These are phyloP conservation scores for Meyerozyma athensensis DNA, from an alignment of 1,139 yeast species.

Conservation along the genomic window DNA sequence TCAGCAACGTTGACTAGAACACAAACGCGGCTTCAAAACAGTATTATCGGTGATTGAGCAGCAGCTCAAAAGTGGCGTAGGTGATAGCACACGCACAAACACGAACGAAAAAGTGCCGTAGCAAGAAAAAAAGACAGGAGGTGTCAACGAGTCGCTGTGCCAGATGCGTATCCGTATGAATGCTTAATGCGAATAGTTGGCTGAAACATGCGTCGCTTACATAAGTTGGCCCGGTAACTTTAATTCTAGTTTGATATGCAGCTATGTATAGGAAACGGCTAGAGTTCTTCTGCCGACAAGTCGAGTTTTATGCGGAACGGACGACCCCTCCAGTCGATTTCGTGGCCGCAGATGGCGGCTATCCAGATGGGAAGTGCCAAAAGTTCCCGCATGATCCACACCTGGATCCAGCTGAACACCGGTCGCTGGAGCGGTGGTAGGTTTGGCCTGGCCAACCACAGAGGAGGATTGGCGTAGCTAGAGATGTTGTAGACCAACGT, in stretches of 20 bases:
- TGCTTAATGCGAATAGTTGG: neutral
- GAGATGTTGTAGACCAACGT: constrained; percentile 32
- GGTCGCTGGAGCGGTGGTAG: constrained; percentile 13
- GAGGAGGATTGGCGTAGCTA: constrained; percentile 16
- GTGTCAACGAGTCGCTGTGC: too few species aligned
- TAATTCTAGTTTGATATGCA: too few species aligned
- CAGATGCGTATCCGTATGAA: neutral
- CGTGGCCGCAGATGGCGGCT: constrained; percentile 71
- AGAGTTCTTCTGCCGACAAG: constrained; percentile 68
- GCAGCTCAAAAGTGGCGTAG: too few species aligned
- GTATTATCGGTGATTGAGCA: too few species aligned
- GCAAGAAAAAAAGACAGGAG: too few species aligned
- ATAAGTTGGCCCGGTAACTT: neutral
- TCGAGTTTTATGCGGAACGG: constrained; percentile 72
- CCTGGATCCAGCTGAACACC: constrained; percentile 22
- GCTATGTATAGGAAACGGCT: constrained; percentile 1
- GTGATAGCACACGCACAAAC: too few species aligned
- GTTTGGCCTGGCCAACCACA: constrained; percentile 24
- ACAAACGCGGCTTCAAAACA: too few species aligned
- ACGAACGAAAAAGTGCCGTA: too few species aligned
- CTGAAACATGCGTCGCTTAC: constrained; percentile 1
- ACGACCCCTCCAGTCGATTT: constrained; percentile 77
- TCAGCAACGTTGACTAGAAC: too few species aligned
- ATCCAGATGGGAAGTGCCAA: constrained; percentile 85
- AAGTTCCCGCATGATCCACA: constrained; percentile 67